Evolutionary conservation across 2,329 filamentous ascomycete genomes (phyloP).

Genomic region (Verticillium tricorpus): DNA sequence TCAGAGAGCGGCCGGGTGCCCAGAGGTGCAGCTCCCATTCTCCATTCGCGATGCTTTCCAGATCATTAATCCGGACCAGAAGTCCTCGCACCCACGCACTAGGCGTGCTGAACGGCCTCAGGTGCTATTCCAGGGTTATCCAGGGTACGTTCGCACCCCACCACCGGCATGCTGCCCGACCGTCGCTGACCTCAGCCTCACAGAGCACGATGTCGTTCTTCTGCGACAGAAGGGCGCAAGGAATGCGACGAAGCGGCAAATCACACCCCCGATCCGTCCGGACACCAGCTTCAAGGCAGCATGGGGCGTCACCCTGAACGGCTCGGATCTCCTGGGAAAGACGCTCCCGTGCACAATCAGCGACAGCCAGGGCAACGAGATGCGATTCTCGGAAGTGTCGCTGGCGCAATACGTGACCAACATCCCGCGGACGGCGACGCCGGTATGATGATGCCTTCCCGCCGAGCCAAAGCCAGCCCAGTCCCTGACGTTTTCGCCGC

Average conservation of each 20-base stretch:
- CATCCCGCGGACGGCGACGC: slow-evolving; percentile 68
- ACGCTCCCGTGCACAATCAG: slow-evolving; percentile 53
- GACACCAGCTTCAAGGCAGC: slow-evolving; percentile 26
- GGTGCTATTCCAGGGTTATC: background rate
- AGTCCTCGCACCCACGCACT: too few relatives aligned
- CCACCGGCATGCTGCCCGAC: background rate
- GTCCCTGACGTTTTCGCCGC: background rate
- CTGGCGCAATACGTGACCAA: slow-evolving; percentile 69
- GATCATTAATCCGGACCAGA: background rate
- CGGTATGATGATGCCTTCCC: slow-evolving; percentile 44
- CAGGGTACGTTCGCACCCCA: background rate
- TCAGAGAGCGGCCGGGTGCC: background rate
- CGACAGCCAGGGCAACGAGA: slow-evolving; percentile 44
- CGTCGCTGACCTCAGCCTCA: background rate
- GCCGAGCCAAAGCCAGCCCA: background rate
- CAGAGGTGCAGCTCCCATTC: background rate
- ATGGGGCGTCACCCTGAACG: slow-evolving; percentile 42
- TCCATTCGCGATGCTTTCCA: background rate
- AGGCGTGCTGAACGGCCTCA: background rate
- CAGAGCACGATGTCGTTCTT: slow-evolving; percentile 36
- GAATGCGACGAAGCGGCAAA: slow-evolving; percentile 29
- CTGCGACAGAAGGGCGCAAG: slow-evolving; percentile 31
- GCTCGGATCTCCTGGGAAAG: slow-evolving; percentile 60
- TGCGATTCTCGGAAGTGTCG: slow-evolving; percentile 59
- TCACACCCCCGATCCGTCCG: slow-evolving; percentile 29